Conservation (phyloP, 352 stramenopile genomes). For the Globisporangium ultimum region DNA sequence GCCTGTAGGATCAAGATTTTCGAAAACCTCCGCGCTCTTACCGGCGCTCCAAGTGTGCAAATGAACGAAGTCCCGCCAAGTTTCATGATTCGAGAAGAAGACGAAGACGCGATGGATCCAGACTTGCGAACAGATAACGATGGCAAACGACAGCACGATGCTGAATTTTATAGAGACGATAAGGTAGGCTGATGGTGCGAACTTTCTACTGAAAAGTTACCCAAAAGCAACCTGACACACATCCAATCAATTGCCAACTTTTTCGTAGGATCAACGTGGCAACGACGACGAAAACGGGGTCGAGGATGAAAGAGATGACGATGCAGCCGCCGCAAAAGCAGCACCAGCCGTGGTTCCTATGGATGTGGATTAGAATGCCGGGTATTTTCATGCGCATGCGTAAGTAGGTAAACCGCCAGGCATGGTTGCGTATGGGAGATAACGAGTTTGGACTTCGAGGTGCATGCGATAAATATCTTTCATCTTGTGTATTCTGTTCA, state of each 20-base stretch:
- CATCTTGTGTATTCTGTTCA: not conserved
- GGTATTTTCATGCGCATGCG: not conserved
- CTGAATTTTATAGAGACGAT: conserved; percentile 81
- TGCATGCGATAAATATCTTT: conserved; percentile 12
- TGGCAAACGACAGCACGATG: conserved; percentile 68
- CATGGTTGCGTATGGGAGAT: not conserved
- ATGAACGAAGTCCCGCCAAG: conserved; percentile 72
- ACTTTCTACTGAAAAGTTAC: too few relatives aligned
- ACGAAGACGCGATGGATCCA: conserved; percentile 68
- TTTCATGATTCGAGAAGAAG: conserved; percentile 74
- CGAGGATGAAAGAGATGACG: conserved; percentile 20
- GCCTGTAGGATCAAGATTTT: conserved; percentile 72
- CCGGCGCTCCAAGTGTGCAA: conserved; percentile 76
- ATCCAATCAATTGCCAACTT: not conserved
- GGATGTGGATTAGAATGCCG: conserved; percentile 52
- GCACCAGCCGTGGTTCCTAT: conserved; percentile 71
- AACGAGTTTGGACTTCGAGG: not conserved
- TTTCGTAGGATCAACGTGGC: conserved; percentile 45
- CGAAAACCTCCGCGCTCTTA: conserved; percentile 72
- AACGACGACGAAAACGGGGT: conserved; percentile 42
- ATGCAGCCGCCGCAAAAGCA: conserved; percentile 33
- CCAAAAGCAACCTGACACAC: not conserved
- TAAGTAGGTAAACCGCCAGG: not conserved
- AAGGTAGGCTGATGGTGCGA: conserved; percentile 38
- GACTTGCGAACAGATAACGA: conserved; percentile 73